These are phyloP conservation scores for Saksenaea oblongispora DNA, from an alignment of 371 early-diverging fungal species.

Conservation along the genomic window DNA sequence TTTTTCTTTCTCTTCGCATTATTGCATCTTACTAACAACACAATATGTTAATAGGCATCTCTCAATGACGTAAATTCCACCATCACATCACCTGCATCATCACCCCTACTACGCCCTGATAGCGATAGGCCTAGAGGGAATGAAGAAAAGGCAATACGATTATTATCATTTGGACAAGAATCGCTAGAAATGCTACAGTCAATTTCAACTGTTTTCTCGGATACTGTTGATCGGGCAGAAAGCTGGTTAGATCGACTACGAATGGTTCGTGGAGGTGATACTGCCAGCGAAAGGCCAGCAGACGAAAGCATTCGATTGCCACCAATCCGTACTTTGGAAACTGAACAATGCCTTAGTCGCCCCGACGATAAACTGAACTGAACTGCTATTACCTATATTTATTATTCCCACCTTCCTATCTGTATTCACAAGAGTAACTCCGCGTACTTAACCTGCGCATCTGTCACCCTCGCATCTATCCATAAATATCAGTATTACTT, in stretches of 20 bases:
- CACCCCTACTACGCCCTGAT: conserved; percentile 30
- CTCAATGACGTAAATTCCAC: conserved; percentile 38
- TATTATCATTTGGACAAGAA: conserved; percentile 77
- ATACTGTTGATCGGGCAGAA: conserved; percentile 80
- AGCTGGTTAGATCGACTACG: conserved; percentile 66
- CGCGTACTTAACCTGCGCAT: too few relatives aligned
- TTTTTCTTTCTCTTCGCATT: not conserved
- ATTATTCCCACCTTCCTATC: not conserved
- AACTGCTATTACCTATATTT: not conserved
- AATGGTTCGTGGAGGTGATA: conserved; percentile 27
- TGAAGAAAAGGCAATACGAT: conserved; percentile 35
- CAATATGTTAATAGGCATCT: conserved; percentile 16
- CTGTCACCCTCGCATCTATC: too few relatives aligned
- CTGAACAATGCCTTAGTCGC: not conserved
- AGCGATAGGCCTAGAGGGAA: conserved; percentile 21
- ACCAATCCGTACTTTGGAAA: not conserved
- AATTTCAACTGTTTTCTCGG: conserved; percentile 73
- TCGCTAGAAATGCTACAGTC: conserved; percentile 79
- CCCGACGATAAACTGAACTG: not conserved
- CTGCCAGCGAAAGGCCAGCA: not conserved
- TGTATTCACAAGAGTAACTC: not conserved
- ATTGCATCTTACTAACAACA: not conserved
- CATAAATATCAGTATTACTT: too few relatives aligned
- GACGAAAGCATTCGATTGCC: not conserved
- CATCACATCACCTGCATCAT: conserved; percentile 45